phyloP scores from a whole-genome alignment of 2,329 filamentous ascomycete genomes.

The Stylonectria norvegica region DNA sequence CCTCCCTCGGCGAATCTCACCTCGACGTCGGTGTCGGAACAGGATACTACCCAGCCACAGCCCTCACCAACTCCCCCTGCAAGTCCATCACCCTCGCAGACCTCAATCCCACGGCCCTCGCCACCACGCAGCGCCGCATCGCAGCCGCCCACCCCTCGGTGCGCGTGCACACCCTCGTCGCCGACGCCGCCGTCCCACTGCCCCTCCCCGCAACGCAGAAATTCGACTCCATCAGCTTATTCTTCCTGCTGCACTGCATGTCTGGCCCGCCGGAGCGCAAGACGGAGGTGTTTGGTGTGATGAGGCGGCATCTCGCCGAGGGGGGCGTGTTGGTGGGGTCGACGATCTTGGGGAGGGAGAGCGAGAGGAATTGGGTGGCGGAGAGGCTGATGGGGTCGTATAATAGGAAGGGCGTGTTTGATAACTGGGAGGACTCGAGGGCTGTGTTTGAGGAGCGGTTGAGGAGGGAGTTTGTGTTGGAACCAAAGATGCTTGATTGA shows the following conservation, averaged over 20 bases:
- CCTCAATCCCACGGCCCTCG: constrained; percentile 33
- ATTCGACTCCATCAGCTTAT: constrained; percentile 38
- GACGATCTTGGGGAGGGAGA: constrained; percentile 20
- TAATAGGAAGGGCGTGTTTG: constrained; percentile 36
- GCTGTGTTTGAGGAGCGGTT: constrained; percentile 34
- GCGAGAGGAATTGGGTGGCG: constrained; percentile 14
- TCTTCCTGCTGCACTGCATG: constrained; percentile 28
- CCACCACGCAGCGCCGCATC: constrained; percentile 26
- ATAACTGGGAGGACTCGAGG: constrained; percentile 36
- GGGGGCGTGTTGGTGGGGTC: constrained; percentile 24
- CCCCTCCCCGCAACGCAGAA: constrained; percentile 18
- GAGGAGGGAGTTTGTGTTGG: no score
- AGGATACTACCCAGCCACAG: constrained; percentile 37
- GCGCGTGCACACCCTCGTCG: constrained; percentile 30
- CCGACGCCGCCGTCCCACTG: constrained; percentile 35
- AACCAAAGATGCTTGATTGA: no score
- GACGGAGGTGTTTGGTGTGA: constrained; percentile 11
- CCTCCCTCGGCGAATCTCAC: constrained; percentile 34
- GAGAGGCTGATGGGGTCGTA: constrained; percentile 28
- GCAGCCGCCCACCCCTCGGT: constrained; percentile 10
- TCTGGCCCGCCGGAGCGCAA: constrained; percentile 19
- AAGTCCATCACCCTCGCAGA: constrained; percentile 36
- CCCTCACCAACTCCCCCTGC: neutral
- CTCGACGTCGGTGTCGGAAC: constrained; percentile 41
- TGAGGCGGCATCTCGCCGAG: constrained; percentile 13